Evolutionary conservation across 2,329 filamentous ascomycete genomes (phyloP).

Genomic region (Xylogone sp.): DNA sequence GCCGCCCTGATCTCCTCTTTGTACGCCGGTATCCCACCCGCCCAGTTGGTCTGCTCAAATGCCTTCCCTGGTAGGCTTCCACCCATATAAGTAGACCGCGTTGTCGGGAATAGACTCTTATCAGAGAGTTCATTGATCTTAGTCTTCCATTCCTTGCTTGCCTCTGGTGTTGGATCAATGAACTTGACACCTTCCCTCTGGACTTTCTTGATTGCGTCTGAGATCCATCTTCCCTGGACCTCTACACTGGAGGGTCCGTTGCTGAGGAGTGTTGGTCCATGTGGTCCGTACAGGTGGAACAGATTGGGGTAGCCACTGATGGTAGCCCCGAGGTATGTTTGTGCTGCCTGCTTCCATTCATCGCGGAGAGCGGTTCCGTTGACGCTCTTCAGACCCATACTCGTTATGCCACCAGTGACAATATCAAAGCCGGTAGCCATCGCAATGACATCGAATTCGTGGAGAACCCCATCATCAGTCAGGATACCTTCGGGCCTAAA

Average conservation of each 20-base stretch:
- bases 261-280: conserved; percentile 33
- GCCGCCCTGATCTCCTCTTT: conserved; percentile 19
- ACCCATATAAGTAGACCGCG: conserved; percentile 38
- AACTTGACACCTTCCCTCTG: conserved; percentile 22
- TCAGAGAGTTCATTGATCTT: conserved; percentile 26
- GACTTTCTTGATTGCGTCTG: conserved; percentile 28
- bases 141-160: conserved; percentile 30
- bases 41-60: conserved; percentile 31
- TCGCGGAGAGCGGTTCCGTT: conserved; percentile 27
- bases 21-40: conserved; percentile 10
- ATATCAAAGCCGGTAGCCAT: conserved; percentile 35
- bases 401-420: conserved; percentile 28
- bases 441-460: conserved; percentile 28
- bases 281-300: conserved; percentile 41
- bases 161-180: conserved; percentile 28
- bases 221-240: conserved; percentile 37
- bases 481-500: conserved; percentile 34
- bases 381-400: conserved; percentile 27
- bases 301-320: conserved; percentile 43
- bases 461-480: conserved; percentile 22
- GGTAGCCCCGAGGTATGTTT: conserved; percentile 35
- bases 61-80: conserved; percentile 37
- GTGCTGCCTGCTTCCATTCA: conserved; percentile 28
- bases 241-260: conserved; percentile 38
- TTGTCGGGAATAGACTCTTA: conserved; percentile 27